These are phyloP conservation scores for Terfezia boudieri DNA, from an alignment of 495 filamentous ascomycete genomes.

Conservation along the genomic window DNA sequence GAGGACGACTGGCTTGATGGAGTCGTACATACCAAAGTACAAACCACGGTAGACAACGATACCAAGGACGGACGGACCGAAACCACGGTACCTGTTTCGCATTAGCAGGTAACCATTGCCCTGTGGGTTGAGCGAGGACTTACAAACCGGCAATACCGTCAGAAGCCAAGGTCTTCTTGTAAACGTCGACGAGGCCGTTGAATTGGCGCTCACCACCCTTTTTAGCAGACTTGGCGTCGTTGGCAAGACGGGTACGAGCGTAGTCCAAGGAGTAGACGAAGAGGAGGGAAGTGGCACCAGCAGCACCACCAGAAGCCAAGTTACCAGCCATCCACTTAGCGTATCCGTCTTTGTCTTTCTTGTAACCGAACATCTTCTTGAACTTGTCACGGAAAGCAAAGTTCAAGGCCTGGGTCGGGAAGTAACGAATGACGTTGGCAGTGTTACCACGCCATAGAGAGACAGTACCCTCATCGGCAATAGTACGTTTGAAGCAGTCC, in stretches of 20 bases:
- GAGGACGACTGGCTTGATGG: conserved; percentile 95
- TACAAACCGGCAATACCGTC: conserved; percentile 90
- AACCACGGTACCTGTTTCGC: conserved; percentile 61
- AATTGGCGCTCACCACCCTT: conserved; percentile 95
- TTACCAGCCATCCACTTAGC: conserved; percentile 99
- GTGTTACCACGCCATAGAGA: conserved; percentile 99
- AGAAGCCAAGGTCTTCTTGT: conserved; percentile 97
- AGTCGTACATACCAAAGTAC: conserved; percentile 99
- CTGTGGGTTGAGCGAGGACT: not conserved
- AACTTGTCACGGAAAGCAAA: conserved; percentile 99
- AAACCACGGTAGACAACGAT: conserved; percentile 99
- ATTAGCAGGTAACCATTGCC: not conserved
- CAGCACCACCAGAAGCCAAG: conserved; percentile 98
- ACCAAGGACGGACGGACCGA: conserved; percentile 95
- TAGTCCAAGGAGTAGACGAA: conserved; percentile 99
- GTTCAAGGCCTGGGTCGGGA: conserved; percentile 99
- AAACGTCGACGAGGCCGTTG: conserved; percentile 97
- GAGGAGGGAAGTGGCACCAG: conserved; percentile 97
- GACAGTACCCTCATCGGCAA: conserved; percentile 54
- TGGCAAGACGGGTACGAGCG: conserved; percentile 99
- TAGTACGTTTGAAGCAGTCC: conserved; percentile 88
- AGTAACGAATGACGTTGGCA: conserved; percentile 99
- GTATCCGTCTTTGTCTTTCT: conserved; percentile 98
- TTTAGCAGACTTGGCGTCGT: conserved; percentile 95
- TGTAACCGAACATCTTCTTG: conserved; percentile 99